Base-by-base conservation (phyloP, 352 stramenopile species). In the Globisporangium alternatum region DNA sequence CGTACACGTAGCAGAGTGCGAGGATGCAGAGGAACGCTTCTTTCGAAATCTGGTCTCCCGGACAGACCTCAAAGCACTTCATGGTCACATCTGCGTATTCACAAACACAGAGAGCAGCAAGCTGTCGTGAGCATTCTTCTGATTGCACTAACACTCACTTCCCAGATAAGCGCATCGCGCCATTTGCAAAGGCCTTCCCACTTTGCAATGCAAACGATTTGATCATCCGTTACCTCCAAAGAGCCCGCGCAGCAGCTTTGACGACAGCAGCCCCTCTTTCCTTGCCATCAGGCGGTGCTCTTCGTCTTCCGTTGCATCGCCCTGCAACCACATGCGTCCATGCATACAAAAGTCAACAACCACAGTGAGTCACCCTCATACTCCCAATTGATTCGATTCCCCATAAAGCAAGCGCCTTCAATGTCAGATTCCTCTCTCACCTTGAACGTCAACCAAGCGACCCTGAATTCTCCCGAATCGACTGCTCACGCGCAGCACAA, bases 391-490 rank as follows among this genome's bases (percentile, higher is more conserved):
- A 41, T 41, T 15, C 10, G 13, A 15, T 15, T 15, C 10, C 35
- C 25, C 25, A 28, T 41, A 12, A 9, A 41, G 15, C 8, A 22
- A 47, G 41, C 15, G 41, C 17, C 41, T 47, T 47, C 41, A 47
- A 47, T 39, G n/a, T 22, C 33, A 5, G 51, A 13, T 19, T 39
- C 8, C 9, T 28, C 1, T 39, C 59, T 15, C 44, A 93, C 86
- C 80, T 93, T 93, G 69, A 95, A 95, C 44, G 86, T 92, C 47
- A 95, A 74, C 86, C 86, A 95, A 56, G 82, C 86, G 67, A 95
- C 84, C 39, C 78, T 91, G 70, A 95, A 93, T 61, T 93, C 86
- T 10, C 80, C 78, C 2, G 74, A 70, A 21, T 89, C 75, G 65
- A 95, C 84, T 95, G 67, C 39, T 49, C 39, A 69, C 2, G 56